Conservation (phyloP, 139 green algal genomes). For the Spirogloea muscicola region DNA sequence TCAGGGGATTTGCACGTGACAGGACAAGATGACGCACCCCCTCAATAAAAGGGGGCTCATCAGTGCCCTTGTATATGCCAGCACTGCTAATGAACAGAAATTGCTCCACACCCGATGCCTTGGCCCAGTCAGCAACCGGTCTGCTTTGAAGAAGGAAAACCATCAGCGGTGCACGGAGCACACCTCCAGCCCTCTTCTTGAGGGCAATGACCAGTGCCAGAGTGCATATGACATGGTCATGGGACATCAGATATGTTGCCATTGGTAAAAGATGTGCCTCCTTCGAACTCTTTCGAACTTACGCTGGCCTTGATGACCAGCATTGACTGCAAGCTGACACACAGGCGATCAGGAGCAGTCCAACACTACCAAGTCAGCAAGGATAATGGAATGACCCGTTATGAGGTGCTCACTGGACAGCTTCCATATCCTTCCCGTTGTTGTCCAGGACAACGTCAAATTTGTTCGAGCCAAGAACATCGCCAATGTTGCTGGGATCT, state of each 20-base stretch:
- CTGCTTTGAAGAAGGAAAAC: conserved; percentile 10
- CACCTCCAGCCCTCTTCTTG: too few species aligned
- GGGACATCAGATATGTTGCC: too few species aligned
- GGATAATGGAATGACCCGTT: too few species aligned
- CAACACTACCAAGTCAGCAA: too few species aligned
- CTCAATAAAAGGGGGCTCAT: conserved; percentile 53
- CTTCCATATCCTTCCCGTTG: conserved; percentile 60
- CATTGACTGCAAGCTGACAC: too few species aligned
- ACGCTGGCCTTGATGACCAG: background rate
- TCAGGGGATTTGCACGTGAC: too few species aligned
- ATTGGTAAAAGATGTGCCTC: too few species aligned
- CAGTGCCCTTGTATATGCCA: conserved; percentile 54
- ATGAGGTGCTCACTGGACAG: conserved; percentile 37
- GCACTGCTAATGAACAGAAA: conserved; percentile 57
- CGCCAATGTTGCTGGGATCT: conserved; percentile 30
- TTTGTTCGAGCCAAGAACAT: conserved; percentile 1
- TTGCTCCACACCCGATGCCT: conserved; percentile 42
- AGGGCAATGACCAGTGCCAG: too few species aligned
- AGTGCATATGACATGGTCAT: too few species aligned
- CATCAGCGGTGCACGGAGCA: background rate
- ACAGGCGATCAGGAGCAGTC: too few species aligned
- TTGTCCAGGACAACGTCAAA: conserved; percentile 62
- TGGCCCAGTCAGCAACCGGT: conserved; percentile 54
- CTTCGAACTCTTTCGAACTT: too few species aligned
- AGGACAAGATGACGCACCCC: too few species aligned